Evolutionary conservation across 805 yeast genomes (phyloP), one percentile per base, ranked within the genome.

Genomic region (Lachancea fermentati): DNA sequence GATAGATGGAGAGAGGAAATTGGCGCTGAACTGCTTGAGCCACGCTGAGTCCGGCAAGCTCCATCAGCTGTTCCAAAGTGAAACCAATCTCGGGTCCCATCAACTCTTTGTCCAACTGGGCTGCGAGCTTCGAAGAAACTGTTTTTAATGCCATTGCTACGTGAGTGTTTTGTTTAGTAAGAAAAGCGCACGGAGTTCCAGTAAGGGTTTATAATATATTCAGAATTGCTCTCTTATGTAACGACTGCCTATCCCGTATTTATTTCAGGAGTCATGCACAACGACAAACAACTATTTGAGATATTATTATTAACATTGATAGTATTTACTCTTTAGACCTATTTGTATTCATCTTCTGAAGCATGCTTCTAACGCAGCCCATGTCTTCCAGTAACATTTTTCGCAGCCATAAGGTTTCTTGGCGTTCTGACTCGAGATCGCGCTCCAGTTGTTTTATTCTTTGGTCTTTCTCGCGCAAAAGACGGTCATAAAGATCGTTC

Each of bases 31-130:
- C 73, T 1, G 95, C 85, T 53, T 87, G 85, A 4, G 98, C 97
- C 7, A 91, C 97, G 2, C 96, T 79, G 19, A 89, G 71, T 0
- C 98, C 98, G 0, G 98, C 98, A 32, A 93, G 69, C 63, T 93
- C 98, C 98, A 93, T 93, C 66, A 73, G 37, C 36, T 57, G 63
- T 34, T 60, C 54, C 24, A 54, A 38, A 9, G 63, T 57, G 47
- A 54, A 62, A 16, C 60, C 62, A 34, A 54, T 93, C 2, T 80
- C 79, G 0, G 83, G 64, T 1, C 93, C 79, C 97, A 93, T 91
- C 44, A 91, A 71, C 54, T 89, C 96, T 46, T 73, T 71, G 54
- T 91, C 98, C 19, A 91, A 72, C 30, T 75, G 75, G 0, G 91
- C 81, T 0, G 97, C 97, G 2, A 65, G 36, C 33, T 68, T 66